These are phyloP conservation scores for Rhodosporidiobolus sp. DNA, from an alignment of 768 basidiomycete genomes.

Conservation along the genomic window DNA sequence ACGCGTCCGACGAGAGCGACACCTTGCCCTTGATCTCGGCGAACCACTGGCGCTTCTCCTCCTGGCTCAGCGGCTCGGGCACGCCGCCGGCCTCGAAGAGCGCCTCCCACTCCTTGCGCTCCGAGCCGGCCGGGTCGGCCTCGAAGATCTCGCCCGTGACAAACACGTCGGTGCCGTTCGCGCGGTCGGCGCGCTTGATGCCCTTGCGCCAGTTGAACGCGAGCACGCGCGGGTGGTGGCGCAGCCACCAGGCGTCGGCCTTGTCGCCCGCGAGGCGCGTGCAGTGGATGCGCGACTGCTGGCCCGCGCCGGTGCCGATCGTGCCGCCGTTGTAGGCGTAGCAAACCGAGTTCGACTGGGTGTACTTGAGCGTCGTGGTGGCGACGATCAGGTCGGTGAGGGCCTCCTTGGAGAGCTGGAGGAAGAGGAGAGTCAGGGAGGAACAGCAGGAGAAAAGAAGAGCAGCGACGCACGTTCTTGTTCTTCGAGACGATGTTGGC, in stretches of 20 bases:
- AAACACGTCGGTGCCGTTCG: slow-evolving; percentile 95
- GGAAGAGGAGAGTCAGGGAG: neutral
- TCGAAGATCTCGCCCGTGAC: slow-evolving; percentile 69
- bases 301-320: slow-evolving; percentile 93
- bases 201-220: slow-evolving; percentile 93
- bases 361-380: slow-evolving; percentile 95
- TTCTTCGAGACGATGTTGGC: slow-evolving; percentile 82
- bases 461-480: slow-evolving; percentile 62
- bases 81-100: slow-evolving; percentile 64
- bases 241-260: slow-evolving; percentile 99
- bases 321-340: slow-evolving; percentile 89
- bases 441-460: neutral
- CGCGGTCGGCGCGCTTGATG: slow-evolving; percentile 94
- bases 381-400: slow-evolving; percentile 91
- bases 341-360: slow-evolving; percentile 97
- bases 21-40: slow-evolving; percentile 68
- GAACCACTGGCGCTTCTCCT: slow-evolving; percentile 74
- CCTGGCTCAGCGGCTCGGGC: slow-evolving; percentile 63
- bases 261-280: slow-evolving; percentile 95
- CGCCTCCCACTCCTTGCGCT: slow-evolving; percentile 84
- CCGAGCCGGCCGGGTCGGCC: slow-evolving; percentile 56
- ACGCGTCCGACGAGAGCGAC: slow-evolving; percentile 91
- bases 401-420: slow-evolving; percentile 69
- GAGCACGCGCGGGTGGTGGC: slow-evolving; percentile 91
- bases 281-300: slow-evolving; percentile 98